Conservation (phyloP, 177 flowering plant genomes). For the Vitis hybrid region DNA sequence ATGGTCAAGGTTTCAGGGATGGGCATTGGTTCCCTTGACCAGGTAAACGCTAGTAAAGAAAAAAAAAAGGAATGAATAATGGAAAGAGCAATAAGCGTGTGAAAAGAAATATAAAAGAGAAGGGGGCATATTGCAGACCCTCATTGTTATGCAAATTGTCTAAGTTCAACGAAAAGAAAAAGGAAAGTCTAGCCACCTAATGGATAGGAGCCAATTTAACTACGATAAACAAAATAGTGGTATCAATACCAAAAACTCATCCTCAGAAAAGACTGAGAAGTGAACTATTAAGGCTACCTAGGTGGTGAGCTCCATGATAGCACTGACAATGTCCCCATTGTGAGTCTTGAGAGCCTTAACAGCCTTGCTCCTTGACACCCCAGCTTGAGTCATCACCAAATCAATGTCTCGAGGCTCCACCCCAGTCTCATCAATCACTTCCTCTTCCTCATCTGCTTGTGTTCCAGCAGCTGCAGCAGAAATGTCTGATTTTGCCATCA, state of each 20-base stretch:
- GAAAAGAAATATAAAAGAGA: background rate
- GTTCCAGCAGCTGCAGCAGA: conserved; percentile 26
- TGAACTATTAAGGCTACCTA: conserved; percentile 7
- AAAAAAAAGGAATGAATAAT: background rate
- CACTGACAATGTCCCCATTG: conserved; percentile 67
- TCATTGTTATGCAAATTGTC: background rate
- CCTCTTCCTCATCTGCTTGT: conserved; percentile 55
- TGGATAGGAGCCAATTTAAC: background rate
- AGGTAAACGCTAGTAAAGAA: no score
- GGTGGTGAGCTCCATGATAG: conserved; percentile 75
- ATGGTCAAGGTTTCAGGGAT: no score
- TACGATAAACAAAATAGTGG: background rate
- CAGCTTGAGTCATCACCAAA: conserved; percentile 78
- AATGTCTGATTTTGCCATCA: conserved; percentile 24
- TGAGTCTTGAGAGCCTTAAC: conserved; percentile 62
- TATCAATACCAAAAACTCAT: conserved; percentile 4
- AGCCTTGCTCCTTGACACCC: conserved; percentile 65
- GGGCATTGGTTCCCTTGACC: no score
- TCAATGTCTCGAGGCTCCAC: conserved; percentile 72
- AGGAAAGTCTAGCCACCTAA: background rate
- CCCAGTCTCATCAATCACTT: conserved; percentile 69
- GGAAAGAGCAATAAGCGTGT: background rate
- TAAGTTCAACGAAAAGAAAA: background rate
- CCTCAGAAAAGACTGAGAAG: background rate
- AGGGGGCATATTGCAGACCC: background rate